These are phyloP conservation scores for Coemansia pectinata DNA, from an alignment of 192 early-diverging fungal species.

Conservation along the genomic window DNA sequence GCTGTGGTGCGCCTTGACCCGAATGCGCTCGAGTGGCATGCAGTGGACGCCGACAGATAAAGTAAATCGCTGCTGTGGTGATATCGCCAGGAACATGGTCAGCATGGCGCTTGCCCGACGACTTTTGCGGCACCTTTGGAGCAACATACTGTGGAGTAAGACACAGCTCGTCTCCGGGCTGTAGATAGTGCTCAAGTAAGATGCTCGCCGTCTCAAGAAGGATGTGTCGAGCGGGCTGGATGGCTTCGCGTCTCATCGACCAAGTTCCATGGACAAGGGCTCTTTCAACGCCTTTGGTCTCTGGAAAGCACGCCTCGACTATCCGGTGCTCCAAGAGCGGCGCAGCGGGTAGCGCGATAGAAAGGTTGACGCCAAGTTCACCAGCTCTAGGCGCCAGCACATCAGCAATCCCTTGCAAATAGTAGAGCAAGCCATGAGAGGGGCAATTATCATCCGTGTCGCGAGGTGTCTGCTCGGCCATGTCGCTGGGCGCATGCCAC, in stretches of 20 bases:
- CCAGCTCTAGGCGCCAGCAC: conserved; percentile 36
- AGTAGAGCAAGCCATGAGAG: conserved; percentile 11
- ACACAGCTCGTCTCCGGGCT: conserved; percentile 20
- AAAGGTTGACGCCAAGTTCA: conserved; percentile 21
- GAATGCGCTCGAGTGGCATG: background rate
- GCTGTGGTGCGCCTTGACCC: background rate
- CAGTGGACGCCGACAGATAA: conserved; percentile 9
- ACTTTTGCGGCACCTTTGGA: background rate
- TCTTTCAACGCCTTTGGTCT: background rate
- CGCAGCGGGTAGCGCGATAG: conserved; percentile 25
- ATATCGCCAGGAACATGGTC: background rate
- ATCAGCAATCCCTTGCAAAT: conserved; percentile 39
- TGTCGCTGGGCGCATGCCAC: conserved; percentile 19
- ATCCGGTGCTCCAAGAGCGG: conserved; percentile 6
- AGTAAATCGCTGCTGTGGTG: conserved; percentile 11
- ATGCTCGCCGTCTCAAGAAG: conserved; percentile 27
- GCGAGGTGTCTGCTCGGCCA: background rate
- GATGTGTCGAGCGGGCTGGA: conserved; percentile 21
- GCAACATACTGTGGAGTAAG: conserved; percentile 12
- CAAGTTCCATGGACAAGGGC: conserved; percentile 20
- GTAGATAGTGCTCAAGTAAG: conserved; percentile 34
- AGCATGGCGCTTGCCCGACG: background rate
- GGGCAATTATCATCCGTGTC: background rate
- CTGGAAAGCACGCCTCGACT: conserved; percentile 5
- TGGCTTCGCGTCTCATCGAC: conserved; percentile 1